Percentiles rank a stretch among this genome's conserved stretches.
Evolutionary conservation across 1,284 basidiomycete species (phyloP).

Genomic region (Rhodotorula sp.): DNA sequence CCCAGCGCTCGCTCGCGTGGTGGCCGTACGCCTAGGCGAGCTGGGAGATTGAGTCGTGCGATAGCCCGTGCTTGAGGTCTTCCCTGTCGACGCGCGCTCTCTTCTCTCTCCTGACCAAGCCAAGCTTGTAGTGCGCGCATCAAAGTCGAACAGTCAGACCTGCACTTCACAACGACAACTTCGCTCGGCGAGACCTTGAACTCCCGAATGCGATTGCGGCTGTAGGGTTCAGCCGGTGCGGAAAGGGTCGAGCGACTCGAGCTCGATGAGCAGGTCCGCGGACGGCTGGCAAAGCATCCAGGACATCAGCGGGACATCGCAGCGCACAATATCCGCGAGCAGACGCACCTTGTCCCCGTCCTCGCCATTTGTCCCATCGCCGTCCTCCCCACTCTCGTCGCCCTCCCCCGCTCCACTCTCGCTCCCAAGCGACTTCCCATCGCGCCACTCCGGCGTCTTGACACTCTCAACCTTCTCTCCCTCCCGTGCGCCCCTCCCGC

Average conservation of each 20-base stretch:
- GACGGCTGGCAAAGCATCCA: slow-evolving; percentile 2
- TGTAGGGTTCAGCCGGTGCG: neutral
- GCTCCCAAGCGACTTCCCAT: neutral
- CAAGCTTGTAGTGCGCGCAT: neutral
- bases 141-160: neutral
- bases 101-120: neutral
- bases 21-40: too few relatives aligned
- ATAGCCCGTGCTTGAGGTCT: too few relatives aligned
- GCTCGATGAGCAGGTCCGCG: slow-evolving; percentile 13
- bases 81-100: neutral
- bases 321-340: too few relatives aligned
- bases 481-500: neutral
- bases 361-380: neutral
- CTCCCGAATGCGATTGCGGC: neutral
- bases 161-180: too few relatives aligned
- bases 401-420: too few relatives aligned
- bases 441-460: neutral
- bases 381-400: neutral
- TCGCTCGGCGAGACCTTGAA: neutral
- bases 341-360: neutral
- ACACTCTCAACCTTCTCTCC: neutral
- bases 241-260: slow-evolving; percentile 4
- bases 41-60: too few relatives aligned
- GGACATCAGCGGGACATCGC: too few relatives aligned
- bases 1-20: too few relatives aligned